A percentile compares a stretch with the other conserved stretches of the same genome.
phyloP scores from a whole-genome alignment of 768 basidiomycete genomes.

The Mycena venus region DNA sequence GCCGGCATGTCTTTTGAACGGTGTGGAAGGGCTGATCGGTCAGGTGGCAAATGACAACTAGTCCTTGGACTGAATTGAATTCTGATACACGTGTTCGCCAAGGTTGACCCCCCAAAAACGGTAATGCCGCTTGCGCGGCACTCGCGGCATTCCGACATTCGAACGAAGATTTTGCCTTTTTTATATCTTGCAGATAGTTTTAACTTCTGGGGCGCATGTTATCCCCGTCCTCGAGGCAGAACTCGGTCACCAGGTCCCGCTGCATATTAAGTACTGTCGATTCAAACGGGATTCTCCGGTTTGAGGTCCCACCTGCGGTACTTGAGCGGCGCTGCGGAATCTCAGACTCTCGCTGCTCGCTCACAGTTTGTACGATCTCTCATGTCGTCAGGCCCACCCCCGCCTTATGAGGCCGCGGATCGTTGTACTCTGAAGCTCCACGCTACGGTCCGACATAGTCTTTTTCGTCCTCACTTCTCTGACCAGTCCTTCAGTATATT shows the following conservation, averaged over 20 bases:
- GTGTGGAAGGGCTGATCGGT: constrained; percentile 2
- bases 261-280: constrained; percentile 9
- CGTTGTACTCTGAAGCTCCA: constrained; percentile 7
- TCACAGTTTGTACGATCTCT: constrained; percentile 13
- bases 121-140: constrained; percentile 3
- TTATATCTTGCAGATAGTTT: background rate
- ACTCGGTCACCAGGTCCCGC: constrained; percentile 4
- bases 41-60: constrained; percentile 1
- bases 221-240: background rate
- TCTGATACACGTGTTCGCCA: constrained; percentile 8
- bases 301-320: constrained; percentile 9
- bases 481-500: constrained; percentile 14
- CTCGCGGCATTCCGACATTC: constrained; percentile 7
- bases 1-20: background rate
- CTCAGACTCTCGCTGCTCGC: constrained; percentile 12
- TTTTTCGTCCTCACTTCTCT: constrained; percentile 6
- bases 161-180: constrained; percentile 1
- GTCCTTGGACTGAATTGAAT: constrained; percentile 5
- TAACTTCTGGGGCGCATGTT: constrained; percentile 7
- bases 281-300: background rate
- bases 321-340: constrained; percentile 4
- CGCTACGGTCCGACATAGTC: constrained; percentile 13
- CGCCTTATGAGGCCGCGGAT: constrained; percentile 9
- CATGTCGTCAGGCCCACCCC: background rate
- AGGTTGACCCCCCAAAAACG: constrained; percentile 3